Percentiles rank a stretch among this genome's conserved stretches.
Conservation (phyloP, 164 flowering plant genomes). For the Piper betle region DNA sequence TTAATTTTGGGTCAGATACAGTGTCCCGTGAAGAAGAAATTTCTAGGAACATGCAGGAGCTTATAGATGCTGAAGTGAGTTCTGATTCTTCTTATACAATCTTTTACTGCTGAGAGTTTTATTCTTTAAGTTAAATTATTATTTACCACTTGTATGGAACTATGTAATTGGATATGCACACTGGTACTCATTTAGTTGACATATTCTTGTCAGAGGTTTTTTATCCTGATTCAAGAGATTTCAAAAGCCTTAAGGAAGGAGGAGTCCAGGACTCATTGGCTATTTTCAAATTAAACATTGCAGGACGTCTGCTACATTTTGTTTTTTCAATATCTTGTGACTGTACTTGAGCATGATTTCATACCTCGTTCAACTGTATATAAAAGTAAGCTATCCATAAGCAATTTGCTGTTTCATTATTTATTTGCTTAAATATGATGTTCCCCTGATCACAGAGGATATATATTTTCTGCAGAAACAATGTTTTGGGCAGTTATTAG, state of each 20-base stretch:
- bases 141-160: background rate
- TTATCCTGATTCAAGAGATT: conserved; percentile 35
- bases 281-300: conserved; percentile 7
- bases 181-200: background rate
- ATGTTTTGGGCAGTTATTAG: conserved; percentile 44
- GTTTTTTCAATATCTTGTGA: conserved; percentile 60
- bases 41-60: conserved; percentile 14
- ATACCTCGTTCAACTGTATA: conserved; percentile 36
- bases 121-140: background rate
- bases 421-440: background rate
- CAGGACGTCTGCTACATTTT: conserved; percentile 61
- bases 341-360: conserved; percentile 61
- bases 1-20: conserved; percentile 29
- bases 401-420: background rate
- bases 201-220: conserved; percentile 20
- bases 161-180: background rate
- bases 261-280: conserved; percentile 7
- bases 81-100: background rate
- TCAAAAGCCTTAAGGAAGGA: conserved; percentile 16
- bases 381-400: conserved; percentile 26
- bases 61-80: conserved; percentile 46
- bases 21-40: conserved; percentile 17
- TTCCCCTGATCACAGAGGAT: background rate
- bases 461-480: conserved; percentile 37
- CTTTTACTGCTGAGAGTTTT: background rate